These are phyloP conservation scores for Pythium dissimile DNA, from an alignment of 352 stramenopile genomes.

Conservation along the genomic window DNA sequence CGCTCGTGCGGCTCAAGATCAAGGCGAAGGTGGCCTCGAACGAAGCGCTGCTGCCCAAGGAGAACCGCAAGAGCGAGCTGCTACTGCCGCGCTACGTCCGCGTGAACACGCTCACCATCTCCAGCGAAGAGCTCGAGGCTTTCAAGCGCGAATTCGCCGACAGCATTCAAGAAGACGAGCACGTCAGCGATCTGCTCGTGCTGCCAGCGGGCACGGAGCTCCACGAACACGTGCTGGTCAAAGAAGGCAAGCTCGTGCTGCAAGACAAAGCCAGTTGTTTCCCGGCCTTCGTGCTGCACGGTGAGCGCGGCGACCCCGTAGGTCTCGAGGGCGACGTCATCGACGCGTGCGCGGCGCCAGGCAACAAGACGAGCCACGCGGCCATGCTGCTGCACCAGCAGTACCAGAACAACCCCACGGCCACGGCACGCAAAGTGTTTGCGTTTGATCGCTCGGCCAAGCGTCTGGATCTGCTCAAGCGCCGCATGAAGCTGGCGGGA, in stretches of 20 bases:
- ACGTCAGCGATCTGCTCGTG: constrained; percentile 91
- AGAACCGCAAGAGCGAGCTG: constrained; percentile 71
- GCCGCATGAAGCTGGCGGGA: constrained; percentile 81
- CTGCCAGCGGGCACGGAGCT: constrained; percentile 87
- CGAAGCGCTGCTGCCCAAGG: constrained; percentile 71
- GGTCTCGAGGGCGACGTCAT: constrained; percentile 84
- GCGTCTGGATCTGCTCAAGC: constrained; percentile 86
- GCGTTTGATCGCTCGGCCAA: constrained; percentile 92
- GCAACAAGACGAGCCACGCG: constrained; percentile 98
- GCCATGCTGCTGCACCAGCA: constrained; percentile 86
- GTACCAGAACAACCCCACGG: constrained; percentile 34
- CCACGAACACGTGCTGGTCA: constrained; percentile 79
- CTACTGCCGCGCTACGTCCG: constrained; percentile 89
- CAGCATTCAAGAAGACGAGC: constrained; percentile 59
- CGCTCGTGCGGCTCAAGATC: constrained; percentile 82
- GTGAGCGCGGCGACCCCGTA: constrained; percentile 44
- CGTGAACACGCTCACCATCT: constrained; percentile 89
- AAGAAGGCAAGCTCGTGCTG: constrained; percentile 86
- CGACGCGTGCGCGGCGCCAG: constrained; percentile 96
- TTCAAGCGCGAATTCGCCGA: constrained; percentile 45
- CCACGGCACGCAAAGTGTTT: constrained; percentile 80
- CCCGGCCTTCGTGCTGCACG: constrained; percentile 91
- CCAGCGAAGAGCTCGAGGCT: constrained; percentile 34
- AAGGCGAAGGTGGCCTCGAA: constrained; percentile 72
- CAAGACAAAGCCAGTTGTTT: constrained; percentile 99